Conservation (phyloP, 805 yeast genomes). For the Priceomyces melissophilus region DNA sequence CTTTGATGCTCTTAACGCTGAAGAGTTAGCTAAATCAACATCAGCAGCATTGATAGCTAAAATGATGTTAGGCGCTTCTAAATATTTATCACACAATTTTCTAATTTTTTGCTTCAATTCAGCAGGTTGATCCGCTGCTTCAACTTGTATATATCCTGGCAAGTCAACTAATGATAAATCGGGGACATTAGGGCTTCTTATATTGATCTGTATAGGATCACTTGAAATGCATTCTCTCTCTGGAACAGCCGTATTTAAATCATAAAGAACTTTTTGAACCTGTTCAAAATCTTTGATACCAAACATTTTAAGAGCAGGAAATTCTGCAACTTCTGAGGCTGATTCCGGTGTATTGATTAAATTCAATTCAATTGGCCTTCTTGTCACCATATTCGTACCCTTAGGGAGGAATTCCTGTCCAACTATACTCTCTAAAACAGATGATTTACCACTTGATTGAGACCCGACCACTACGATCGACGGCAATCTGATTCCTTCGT, state of each 20-base stretch:
- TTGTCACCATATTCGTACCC: conserved; percentile 96
- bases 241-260: conserved; percentile 90
- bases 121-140: conserved; percentile 93
- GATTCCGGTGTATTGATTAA: conserved; percentile 78
- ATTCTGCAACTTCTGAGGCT: conserved; percentile 86
- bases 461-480: conserved; percentile 97
- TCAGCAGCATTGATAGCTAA: conserved; percentile 97
- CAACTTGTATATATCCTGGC: conserved; percentile 96
- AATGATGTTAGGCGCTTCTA: conserved; percentile 89
- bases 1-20: conserved; percentile 89
- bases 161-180: conserved; percentile 91
- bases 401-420: conserved; percentile 98
- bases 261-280: conserved; percentile 83
- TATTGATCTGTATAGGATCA: conserved; percentile 91
- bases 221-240: conserved; percentile 79
- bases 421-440: conserved; percentile 92
- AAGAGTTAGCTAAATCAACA: conserved; percentile 94
- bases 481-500: conserved; percentile 78
- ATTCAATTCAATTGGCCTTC: conserved; percentile 95
- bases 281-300: conserved; percentile 83
- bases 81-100: conserved; percentile 76
- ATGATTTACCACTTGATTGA: conserved; percentile 95
- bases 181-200: conserved; percentile 83
- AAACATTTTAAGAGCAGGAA: conserved; percentile 82
- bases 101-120: conserved; percentile 77